Base-by-base conservation (phyloP, 2,329 filamentous ascomycete species). In the Penicillium sp. region DNA sequence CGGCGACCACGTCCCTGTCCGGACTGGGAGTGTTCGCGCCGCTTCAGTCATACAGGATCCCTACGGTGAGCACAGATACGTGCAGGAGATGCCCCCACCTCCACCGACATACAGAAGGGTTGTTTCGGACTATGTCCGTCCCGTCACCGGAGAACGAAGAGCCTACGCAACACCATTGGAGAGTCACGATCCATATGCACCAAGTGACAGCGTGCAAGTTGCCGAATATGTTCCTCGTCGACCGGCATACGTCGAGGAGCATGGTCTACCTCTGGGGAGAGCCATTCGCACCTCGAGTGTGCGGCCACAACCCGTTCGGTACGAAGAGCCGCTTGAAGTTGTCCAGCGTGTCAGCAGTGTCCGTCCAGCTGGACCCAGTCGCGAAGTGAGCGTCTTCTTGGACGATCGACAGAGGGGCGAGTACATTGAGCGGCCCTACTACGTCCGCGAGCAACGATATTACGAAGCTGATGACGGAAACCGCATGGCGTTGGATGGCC, bases 231-330 rank as follows among this genome's bases (percentile, higher is more conserved):
- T 74, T 31, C 63, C 71, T 35, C 73, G 73, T 15, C 76, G 68
- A 41, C 63, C 71, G 25, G 67, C 75, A 7, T 80, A 79, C 54
- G 75, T 88, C 45, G 92, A 92, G 67, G 90, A 94, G 69, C 84
- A 88, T 76, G 63, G 84, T 81, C 39, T 84, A 81, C 76, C 83
- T 3, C 78, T 82, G 38, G 85, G 87, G 58, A 86, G 86, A 63
- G 69, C 83, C 43, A 68, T 83, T 43, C 79, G 87, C 58, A 79
- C 86, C 35, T 71, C 84, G 7, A 89, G 87, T 70, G 83, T 86
- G 37, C 83, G 86, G 49, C 86, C 88, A 20, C 74, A 77, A n/a
- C 61, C 71, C 15, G 61, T 74, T 28, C 75, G 78, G 57, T 82
- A 82, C 61, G 77, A 80, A 47, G 77, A 79, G 52, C 69, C 70